A percentile compares a stretch with the other conserved stretches of the same genome.
These are phyloP conservation scores for Coffea canephora DNA, from an alignment of 257 asterid genomes.

Conservation along the genomic window DNA sequence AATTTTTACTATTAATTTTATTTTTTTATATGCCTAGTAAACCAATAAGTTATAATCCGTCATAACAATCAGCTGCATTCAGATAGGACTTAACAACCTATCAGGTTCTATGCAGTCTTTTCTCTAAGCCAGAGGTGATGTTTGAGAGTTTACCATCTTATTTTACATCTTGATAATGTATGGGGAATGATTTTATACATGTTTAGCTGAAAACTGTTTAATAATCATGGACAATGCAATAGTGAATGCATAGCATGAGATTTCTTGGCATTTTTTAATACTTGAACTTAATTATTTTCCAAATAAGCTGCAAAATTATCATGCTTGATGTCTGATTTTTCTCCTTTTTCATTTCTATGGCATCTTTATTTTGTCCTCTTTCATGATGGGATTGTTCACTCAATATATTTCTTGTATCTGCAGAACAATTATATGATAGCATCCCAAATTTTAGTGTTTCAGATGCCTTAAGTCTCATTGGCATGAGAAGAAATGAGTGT, in stretches of 20 bases:
- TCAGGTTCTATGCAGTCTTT: no score
- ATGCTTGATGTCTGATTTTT: neutral
- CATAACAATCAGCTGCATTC: no score
- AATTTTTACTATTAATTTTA: no score
- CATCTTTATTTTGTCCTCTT: neutral
- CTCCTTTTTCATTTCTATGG: neutral
- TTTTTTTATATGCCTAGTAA: no score
- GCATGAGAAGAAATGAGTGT: conserved; percentile 95
- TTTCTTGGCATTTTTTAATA: neutral
- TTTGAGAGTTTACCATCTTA: neutral
- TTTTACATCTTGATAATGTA: neutral
- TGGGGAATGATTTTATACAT: neutral
- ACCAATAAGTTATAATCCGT: no score
- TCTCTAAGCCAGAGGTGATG: no score
- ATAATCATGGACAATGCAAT: neutral
- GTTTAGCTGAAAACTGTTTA: neutral
- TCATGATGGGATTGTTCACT: neutral
- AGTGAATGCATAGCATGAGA: neutral
- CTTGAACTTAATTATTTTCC: neutral
- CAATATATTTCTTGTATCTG: conserved; percentile 26
- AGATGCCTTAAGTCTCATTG: conserved; percentile 89
- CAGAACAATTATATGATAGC: conserved; percentile 99
- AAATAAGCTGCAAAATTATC: neutral
- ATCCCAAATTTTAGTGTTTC: conserved; percentile 99
- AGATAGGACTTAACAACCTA: no score